phyloP scores from a whole-genome alignment of 169 alveolate genomes.

The Theileria equi region DNA sequence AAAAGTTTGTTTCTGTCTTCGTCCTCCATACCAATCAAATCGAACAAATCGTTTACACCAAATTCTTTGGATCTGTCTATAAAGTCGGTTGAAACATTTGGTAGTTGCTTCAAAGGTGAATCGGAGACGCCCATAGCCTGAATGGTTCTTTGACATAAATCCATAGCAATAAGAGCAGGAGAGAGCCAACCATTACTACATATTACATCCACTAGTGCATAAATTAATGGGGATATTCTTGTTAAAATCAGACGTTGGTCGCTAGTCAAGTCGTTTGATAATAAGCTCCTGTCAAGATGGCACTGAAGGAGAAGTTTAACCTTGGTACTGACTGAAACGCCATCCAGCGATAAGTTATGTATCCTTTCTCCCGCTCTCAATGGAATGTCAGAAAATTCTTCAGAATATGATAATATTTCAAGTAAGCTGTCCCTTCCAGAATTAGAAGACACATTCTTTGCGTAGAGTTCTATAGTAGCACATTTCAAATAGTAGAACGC shows the following conservation, averaged over 20 bases:
- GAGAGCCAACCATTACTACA: slow-evolving; percentile 91
- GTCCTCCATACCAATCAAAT: slow-evolving; percentile 94
- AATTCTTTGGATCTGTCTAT: slow-evolving; percentile 80
- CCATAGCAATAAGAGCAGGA: slow-evolving; percentile 95
- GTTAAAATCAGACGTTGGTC: slow-evolving; percentile 79
- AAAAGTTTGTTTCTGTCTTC: slow-evolving; percentile 86
- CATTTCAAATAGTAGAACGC: slow-evolving; percentile 72
- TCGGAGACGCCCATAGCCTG: slow-evolving; percentile 91
- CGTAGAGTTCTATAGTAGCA: slow-evolving; percentile 72
- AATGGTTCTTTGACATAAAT: slow-evolving; percentile 92
- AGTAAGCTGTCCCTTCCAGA: slow-evolving; percentile 17
- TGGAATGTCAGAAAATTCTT: slow-evolving; percentile 61
- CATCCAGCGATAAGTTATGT: slow-evolving; percentile 63
- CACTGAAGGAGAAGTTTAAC: slow-evolving; percentile 79
- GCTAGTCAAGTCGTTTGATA: slow-evolving; percentile 78
- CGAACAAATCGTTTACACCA: slow-evolving; percentile 88
- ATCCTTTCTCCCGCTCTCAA: slow-evolving; percentile 54
- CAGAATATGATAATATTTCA: slow-evolving; percentile 54
- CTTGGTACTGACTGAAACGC: slow-evolving; percentile 41
- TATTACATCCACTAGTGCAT: slow-evolving; percentile 97
- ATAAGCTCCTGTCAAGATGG: slow-evolving; percentile 88
- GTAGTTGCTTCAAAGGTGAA: slow-evolving; percentile 90
- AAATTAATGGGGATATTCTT: slow-evolving; percentile 81
- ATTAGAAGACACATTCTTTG: slow-evolving; percentile 40
- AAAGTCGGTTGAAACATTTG: slow-evolving; percentile 80